Percentiles rank a stretch among this genome's conserved stretches.
These are phyloP conservation scores for Sarocladium brachiariae DNA, from an alignment of 2,329 filamentous ascomycete species.

Conservation along the genomic window DNA sequence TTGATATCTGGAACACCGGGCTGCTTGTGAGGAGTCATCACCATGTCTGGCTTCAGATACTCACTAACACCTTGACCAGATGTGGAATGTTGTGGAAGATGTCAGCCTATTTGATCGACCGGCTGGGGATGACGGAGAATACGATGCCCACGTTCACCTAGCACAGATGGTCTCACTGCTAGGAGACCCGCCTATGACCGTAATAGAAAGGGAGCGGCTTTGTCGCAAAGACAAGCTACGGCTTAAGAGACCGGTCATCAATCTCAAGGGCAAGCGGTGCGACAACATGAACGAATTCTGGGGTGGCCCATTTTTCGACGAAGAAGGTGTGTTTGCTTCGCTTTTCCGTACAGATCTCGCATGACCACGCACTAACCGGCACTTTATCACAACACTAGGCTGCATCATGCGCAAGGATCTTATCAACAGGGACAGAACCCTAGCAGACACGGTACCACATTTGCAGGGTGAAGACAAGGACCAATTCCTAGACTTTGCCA, in stretches of 20 bases:
- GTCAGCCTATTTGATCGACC: constrained; percentile 16
- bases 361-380: background rate
- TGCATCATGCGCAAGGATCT: constrained; percentile 13
- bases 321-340: background rate
- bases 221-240: constrained; percentile 11
- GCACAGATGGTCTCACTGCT: constrained; percentile 16
- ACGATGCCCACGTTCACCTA: constrained; percentile 18
- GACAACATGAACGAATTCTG: constrained; percentile 18
- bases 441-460: constrained; percentile 15
- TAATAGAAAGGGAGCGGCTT: constrained; percentile 15
- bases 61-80: constrained; percentile 13
- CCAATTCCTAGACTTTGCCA: constrained; percentile 17
- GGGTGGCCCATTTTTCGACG: constrained; percentile 16
- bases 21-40: constrained; percentile 14
- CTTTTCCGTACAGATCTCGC: background rate
- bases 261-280: constrained; percentile 10
- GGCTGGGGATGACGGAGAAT: constrained; percentile 17
- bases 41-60: background rate
- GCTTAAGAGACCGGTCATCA: constrained; percentile 5
- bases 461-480: constrained; percentile 16
- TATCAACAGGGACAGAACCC: background rate
- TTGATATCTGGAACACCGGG: constrained; percentile 18
- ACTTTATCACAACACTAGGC: constrained; percentile 8
- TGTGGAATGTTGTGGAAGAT: constrained; percentile 19
- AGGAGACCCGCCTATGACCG: constrained; percentile 12